Evolutionary conservation across 108 stramenopile species (phyloP).

Genomic region (Pseudonitzschia multistriata): DNA sequence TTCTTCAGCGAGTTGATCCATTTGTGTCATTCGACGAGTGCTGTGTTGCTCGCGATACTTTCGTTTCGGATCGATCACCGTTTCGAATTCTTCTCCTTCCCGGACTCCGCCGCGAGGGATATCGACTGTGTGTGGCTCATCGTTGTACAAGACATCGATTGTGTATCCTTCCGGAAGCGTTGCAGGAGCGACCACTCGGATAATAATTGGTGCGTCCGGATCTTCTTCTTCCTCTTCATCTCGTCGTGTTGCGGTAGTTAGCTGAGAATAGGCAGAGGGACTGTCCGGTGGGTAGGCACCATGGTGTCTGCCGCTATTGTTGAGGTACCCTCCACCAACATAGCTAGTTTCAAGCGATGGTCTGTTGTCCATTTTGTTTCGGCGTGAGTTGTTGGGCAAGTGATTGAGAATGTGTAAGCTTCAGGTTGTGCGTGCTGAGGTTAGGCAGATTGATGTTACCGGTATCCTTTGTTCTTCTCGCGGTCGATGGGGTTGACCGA

Average conservation of each 20-base stretch:
- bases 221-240: slow-evolving; percentile 7
- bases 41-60: slow-evolving; percentile 5
- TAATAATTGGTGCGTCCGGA: neutral
- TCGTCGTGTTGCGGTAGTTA: slow-evolving; percentile 14
- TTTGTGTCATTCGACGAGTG: neutral
- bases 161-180: slow-evolving; percentile 56
- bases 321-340: neutral
- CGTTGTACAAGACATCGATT: slow-evolving; percentile 54
- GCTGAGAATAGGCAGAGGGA: slow-evolving; percentile 8
- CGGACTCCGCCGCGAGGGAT: slow-evolving; percentile 62
- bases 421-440: no score
- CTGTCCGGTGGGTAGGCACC: neutral
- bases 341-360: neutral
- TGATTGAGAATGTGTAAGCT: no score
- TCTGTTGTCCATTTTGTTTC: slow-evolving; percentile 3
- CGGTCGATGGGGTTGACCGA: no score
- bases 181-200: slow-evolving; percentile 55
- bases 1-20: neutral
- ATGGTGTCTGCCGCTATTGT: neutral
- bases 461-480: no score
- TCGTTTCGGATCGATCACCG: slow-evolving; percentile 8
- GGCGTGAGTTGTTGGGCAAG: no score
- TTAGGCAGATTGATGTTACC: no score
- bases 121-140: slow-evolving; percentile 42
- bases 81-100: slow-evolving; percentile 57